Conservation (phyloP, 2,329 filamentous ascomycete species). For the Fusarium humuli region DNA sequence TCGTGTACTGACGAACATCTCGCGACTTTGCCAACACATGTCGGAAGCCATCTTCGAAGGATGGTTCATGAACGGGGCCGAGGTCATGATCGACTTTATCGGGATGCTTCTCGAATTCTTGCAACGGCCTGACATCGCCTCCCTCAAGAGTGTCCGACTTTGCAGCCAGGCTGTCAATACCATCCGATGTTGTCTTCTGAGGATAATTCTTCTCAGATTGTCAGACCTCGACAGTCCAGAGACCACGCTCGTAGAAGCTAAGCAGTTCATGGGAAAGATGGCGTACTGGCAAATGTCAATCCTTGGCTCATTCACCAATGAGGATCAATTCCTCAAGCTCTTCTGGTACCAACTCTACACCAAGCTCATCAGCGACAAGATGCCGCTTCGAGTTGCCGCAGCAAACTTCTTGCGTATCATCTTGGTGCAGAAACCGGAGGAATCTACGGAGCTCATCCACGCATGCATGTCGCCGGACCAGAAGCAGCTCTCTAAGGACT, state of each 20-base stretch:
- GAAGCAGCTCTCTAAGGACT: constrained; percentile 77
- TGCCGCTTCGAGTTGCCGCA: constrained; percentile 77
- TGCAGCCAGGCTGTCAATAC: constrained; percentile 85
- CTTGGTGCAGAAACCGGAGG: constrained; percentile 90
- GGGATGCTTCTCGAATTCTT: constrained; percentile 89
- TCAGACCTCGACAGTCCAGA: constrained; percentile 81
- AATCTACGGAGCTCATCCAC: constrained; percentile 79
- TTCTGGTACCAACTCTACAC: constrained; percentile 94
- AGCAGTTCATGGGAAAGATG: constrained; percentile 83
- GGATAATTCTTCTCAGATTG: constrained; percentile 81
- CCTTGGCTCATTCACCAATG: constrained; percentile 78
- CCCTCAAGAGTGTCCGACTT: constrained; percentile 87
- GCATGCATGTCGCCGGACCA: constrained; percentile 78
- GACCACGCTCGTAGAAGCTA: constrained; percentile 69
- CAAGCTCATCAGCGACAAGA: constrained; percentile 79
- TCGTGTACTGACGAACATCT: constrained; percentile 85
- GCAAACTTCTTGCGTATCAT: constrained; percentile 92
- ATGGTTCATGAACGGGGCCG: constrained; percentile 92
- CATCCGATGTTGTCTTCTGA: constrained; percentile 81
- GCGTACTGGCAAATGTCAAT: constrained; percentile 97
- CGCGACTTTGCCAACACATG: constrained; percentile 82
- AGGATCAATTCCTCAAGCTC: constrained; percentile 84
- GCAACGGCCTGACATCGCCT: constrained; percentile 83
- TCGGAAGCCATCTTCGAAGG: constrained; percentile 94
- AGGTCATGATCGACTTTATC: constrained; percentile 84